Evolutionary conservation across 2,329 filamentous ascomycete species (phyloP).

Genomic region (Westerdykella aurantiaca): DNA sequence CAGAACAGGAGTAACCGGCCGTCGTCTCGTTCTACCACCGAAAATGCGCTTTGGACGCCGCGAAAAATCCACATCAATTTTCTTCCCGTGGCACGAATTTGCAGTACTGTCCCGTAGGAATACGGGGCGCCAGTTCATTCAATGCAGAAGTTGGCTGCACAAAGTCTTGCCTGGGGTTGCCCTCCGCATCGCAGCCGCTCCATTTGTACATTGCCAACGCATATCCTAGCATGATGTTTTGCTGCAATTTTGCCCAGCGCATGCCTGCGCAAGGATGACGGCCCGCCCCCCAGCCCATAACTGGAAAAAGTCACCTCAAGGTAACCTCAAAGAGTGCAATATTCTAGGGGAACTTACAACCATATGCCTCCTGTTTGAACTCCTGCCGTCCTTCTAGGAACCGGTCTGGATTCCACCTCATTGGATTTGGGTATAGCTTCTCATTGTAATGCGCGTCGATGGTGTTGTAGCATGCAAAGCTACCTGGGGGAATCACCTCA

Average conservation of each 20-base stretch:
- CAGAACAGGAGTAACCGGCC: too few species aligned
- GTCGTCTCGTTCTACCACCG: too few species aligned
- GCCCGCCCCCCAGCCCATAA: too few species aligned
- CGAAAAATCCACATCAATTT: not conserved
- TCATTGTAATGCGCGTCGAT: constrained; percentile 49
- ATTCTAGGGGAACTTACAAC: not conserved
- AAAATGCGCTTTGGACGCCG: too few species aligned
- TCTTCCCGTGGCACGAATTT: not conserved
- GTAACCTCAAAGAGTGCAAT: too few species aligned
- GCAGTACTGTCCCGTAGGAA: not conserved
- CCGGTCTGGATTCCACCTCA: constrained; percentile 47
- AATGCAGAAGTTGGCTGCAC: not conserved
- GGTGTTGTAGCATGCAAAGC: constrained; percentile 43
- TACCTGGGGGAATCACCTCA: constrained; percentile 47
- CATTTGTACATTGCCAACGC: not conserved
- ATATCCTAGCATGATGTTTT: constrained; percentile 46
- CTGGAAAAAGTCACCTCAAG: too few species aligned
- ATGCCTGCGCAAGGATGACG: constrained; percentile 6
- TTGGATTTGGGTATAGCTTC: constrained; percentile 45
- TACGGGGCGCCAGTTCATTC: not conserved
- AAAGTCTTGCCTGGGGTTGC: not conserved
- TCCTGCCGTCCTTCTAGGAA: constrained; percentile 46
- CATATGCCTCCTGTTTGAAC: constrained; percentile 40
- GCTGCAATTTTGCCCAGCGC: constrained; percentile 52
- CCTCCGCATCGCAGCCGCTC: not conserved